Evolutionary conservation across 805 yeast species (phyloP).

Genomic region (Myxozyma udenii): DNA sequence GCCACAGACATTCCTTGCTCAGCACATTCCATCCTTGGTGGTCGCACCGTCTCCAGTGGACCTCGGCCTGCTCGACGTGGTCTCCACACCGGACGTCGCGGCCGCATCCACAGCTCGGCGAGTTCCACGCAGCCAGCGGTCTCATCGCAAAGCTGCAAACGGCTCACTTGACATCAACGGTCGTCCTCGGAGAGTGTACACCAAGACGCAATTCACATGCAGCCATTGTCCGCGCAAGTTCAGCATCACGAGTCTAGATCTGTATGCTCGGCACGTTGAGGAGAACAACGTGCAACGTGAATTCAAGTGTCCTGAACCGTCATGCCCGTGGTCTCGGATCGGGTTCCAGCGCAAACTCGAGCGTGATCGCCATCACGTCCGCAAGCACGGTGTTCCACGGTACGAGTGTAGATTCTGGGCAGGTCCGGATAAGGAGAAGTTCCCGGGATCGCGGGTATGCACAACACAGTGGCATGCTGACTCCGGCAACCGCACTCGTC

Average conservation of each 20-base stretch:
- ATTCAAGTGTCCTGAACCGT: slow-evolving; percentile 32
- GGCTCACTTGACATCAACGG: slow-evolving; percentile 20
- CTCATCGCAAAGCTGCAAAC: too few species aligned
- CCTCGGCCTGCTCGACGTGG: too few species aligned
- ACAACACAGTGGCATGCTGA: slow-evolving; percentile 36
- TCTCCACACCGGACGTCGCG: too few species aligned
- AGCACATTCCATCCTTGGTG: too few species aligned
- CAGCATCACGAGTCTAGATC: slow-evolving; percentile 11
- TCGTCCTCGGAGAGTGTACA: slow-evolving; percentile 22
- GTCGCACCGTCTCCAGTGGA: too few species aligned
- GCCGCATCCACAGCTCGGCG: too few species aligned
- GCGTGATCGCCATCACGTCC: slow-evolving; percentile 31
- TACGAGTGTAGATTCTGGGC: slow-evolving; percentile 36
- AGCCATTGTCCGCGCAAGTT: slow-evolving; percentile 21
- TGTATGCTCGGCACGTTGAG: slow-evolving; percentile 19
- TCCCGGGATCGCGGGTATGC: slow-evolving; percentile 31
- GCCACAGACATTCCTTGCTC: too few species aligned
- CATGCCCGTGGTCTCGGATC: slow-evolving; percentile 34
- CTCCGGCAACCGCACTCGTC: slow-evolving; percentile 34
- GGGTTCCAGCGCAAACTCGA: slow-evolving; percentile 36
- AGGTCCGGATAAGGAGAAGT: slow-evolving; percentile 30
- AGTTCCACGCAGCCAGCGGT: too few species aligned
- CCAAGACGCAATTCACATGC: slow-evolving; percentile 22
- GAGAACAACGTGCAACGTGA: slow-evolving; percentile 27
- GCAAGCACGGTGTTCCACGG: slow-evolving; percentile 35